Evolutionary conservation across 371 early-diverging fungal genomes (phyloP), one percentile per base, ranked within the genome.

Genomic region (Smittium culicis): DNA sequence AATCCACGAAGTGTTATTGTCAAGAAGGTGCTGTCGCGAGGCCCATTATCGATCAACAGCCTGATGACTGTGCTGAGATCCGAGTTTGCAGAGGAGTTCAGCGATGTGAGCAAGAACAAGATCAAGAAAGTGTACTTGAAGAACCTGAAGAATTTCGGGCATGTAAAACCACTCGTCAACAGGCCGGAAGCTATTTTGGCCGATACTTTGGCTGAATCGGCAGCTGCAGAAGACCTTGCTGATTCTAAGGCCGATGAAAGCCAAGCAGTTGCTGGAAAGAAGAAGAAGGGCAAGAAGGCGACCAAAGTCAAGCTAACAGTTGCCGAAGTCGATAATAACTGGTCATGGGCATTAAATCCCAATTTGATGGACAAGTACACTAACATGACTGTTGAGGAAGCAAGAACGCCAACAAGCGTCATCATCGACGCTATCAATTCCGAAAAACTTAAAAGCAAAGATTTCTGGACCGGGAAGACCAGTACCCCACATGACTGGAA

Each of bases 401-500:
- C 66, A 25, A 25, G 16, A 61, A 30, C 20, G 67, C 54, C 61
- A 60, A 67, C 59, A 61, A 56, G 17, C 11, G 30, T 16, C 34
- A 69, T 76, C 27, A 0, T 77, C 8, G 35, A 67, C 0, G 30
- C 28, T 25, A 72, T 76, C 34, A 68, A 71, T 1, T 20, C 16
- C 8, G 77, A 77, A 68, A 59, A 71, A n/a, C 2, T 63, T 1
- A 71, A 68, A 64, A 77, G 77, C 71, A 76, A 69, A 64, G 75
- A 69, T 35, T 76, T 76, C 35, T 76, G 77, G 77, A 60, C 66
- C 27, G 77, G 77, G 58, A 71, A 67, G 32, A 65, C 69, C 8
- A 77, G 77, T 55, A 65, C 34, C 11, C 77, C 77, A 11, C 71
- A 75, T 33, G 78, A 76, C 64, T 76, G 77, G 77, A 71, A 62